Percentiles rank a stretch among this genome's conserved stretches.
Conservation (phyloP, 768 basidiomycete species). For the Termitomyces sp. region DNA sequence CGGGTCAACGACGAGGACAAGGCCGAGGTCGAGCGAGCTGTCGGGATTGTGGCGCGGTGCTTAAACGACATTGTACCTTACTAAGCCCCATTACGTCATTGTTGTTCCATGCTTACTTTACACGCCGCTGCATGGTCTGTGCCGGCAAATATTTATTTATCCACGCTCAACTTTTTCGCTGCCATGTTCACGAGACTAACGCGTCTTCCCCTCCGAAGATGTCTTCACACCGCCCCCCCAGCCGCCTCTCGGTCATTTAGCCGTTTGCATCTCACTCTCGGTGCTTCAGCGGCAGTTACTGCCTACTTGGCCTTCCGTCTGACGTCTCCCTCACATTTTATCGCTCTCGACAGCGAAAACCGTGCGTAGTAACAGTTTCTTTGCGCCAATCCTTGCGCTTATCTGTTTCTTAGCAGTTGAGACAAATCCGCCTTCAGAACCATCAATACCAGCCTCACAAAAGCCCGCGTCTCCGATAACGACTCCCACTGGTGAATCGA, state of each 20-base stretch:
- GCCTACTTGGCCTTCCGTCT: conserved; percentile 46
- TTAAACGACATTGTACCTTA: conserved; percentile 47
- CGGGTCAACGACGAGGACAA: conserved; percentile 50
- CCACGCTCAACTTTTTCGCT: not conserved
- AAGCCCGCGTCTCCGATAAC: too few relatives aligned
- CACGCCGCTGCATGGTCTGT: not conserved
- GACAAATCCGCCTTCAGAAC: conserved; percentile 1
- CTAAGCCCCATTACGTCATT: not conserved
- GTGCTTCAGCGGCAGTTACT: conserved; percentile 36
- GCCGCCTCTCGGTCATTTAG: conserved; percentile 16
- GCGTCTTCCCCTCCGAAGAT: conserved; percentile 47
- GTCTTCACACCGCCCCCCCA: conserved; percentile 38
- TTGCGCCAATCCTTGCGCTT: not conserved
- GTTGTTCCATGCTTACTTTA: not conserved
- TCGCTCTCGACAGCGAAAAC: conserved; percentile 42
- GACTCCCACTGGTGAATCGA: not conserved
- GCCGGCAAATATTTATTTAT: conserved; percentile 5
- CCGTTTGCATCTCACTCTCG: conserved; percentile 30
- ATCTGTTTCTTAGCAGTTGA: conserved; percentile 1
- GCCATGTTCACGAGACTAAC: conserved; percentile 51
- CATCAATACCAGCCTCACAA: not conserved
- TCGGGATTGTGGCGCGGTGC: conserved; percentile 60
- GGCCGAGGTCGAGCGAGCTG: conserved; percentile 50
- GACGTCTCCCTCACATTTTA: conserved; percentile 27
- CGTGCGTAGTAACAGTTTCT: conserved; percentile 15